Conservation (phyloP, 139 green algal species). For the Bryopsis sp. region DNA sequence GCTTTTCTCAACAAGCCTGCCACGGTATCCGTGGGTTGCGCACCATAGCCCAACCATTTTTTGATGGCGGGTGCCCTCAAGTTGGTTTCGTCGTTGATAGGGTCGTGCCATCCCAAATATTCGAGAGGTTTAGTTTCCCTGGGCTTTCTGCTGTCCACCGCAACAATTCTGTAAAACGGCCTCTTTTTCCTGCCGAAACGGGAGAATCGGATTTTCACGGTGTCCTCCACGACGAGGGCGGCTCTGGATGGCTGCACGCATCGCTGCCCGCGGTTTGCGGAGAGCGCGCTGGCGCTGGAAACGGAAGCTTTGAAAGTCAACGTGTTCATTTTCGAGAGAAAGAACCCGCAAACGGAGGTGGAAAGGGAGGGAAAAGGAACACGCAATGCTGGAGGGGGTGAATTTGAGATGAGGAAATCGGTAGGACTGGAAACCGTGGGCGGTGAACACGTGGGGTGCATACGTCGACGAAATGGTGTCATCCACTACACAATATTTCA, state of each 20-base stretch:
- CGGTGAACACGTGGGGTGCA: too few species aligned
- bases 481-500: too few species aligned
- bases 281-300: neutral
- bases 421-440: too few species aligned
- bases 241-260: neutral
- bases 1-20: constrained; percentile 72
- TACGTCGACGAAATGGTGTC: too few species aligned
- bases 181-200: constrained; percentile 78
- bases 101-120: constrained; percentile 83
- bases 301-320: neutral
- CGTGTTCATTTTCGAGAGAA: neutral
- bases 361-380: too few species aligned
- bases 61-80: constrained; percentile 91
- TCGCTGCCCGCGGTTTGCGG: neutral
- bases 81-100: constrained; percentile 79
- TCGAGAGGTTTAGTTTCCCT: constrained; percentile 78
- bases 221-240: constrained; percentile 49
- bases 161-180: constrained; percentile 84
- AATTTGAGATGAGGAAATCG: too few species aligned
- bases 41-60: constrained; percentile 80
- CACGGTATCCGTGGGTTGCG: constrained; percentile 81
- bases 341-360: too few species aligned
- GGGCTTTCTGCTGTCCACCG: constrained; percentile 72
- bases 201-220: constrained; percentile 77
- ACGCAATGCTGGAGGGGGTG: too few species aligned